Evolutionary conservation across 441 rosid genomes (phyloP).

Genomic region (Pelargonium myrrhifolium): DNA sequence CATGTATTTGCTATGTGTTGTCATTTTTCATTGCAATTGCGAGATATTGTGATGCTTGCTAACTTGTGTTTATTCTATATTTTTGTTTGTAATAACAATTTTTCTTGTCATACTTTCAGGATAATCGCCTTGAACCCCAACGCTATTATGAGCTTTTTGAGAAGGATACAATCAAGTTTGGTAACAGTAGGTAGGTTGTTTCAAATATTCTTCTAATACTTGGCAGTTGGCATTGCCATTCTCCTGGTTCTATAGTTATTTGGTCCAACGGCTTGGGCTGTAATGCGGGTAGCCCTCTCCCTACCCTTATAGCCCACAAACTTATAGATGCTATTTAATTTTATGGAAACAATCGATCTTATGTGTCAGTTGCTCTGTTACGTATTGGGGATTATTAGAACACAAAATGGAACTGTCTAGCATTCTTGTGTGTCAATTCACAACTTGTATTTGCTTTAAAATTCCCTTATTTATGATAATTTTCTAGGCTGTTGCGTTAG

Average conservation of each 20-base stretch:
- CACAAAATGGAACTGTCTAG: not conserved
- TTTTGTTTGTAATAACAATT: not conserved
- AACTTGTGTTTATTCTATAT: constrained; percentile 10
- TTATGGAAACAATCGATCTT: not conserved
- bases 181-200: constrained; percentile 72
- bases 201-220: not conserved
- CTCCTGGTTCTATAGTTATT: not conserved
- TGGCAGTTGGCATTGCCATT: not conserved
- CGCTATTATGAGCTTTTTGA: constrained; percentile 88
- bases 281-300: not conserved
- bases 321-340: not conserved
- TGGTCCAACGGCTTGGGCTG: not conserved
- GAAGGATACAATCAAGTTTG: constrained; percentile 85
- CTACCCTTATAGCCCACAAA: no score
- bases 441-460: not conserved
- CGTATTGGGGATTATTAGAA: not conserved
- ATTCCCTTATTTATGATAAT: not conserved
- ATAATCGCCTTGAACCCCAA: constrained; percentile 73
- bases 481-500: not conserved
- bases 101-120: constrained; percentile 42
- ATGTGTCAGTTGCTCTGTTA: not conserved
- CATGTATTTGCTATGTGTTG: not conserved
- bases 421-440: not conserved
- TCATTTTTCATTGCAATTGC: not conserved
- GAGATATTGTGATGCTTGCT: constrained; percentile 5